Conservation (phyloP, 345 rosid genomes). For the Acer campestre region DNA sequence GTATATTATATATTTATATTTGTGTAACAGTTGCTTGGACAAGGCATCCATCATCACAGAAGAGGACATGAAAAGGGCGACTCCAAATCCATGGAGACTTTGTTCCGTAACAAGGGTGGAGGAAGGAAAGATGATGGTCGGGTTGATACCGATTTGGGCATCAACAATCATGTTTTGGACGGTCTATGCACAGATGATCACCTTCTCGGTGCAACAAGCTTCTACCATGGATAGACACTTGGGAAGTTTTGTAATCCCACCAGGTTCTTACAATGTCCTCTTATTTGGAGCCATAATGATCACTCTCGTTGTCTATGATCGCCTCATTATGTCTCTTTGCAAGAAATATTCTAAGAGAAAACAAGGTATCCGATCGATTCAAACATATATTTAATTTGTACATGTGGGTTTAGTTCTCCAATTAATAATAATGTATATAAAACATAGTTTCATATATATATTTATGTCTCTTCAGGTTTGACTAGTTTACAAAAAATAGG, state of each 20-base stretch:
- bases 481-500: conserved; percentile 21
- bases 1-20: not conserved
- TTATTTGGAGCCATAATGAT: conserved; percentile 4
- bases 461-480: conserved; percentile 7
- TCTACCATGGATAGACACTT: conserved; percentile 20
- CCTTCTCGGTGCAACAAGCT: conserved; percentile 25
- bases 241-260: conserved; percentile 18
- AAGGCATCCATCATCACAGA: conserved; percentile 21
- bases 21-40: conserved; percentile 13
- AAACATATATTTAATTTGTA: not conserved
- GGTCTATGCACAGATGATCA: conserved; percentile 15
- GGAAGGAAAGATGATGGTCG: conserved; percentile 24
- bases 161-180: conserved; percentile 22
- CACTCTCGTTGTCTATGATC: conserved; percentile 6
- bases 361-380: not conserved
- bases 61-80: not conserved
- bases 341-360: conserved; percentile 8
- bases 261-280: conserved; percentile 16
- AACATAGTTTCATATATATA: not conserved
- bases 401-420: not conserved
- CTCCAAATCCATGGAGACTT: conserved; percentile 24
- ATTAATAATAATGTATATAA: not conserved
- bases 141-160: conserved; percentile 24
- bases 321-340: conserved; percentile 10
- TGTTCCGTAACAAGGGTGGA: conserved; percentile 22